Evolutionary conservation across 148 eudicot genomes (phyloP), one percentile per base, ranked within the genome.

Genomic region (Linanthus parryae): DNA sequence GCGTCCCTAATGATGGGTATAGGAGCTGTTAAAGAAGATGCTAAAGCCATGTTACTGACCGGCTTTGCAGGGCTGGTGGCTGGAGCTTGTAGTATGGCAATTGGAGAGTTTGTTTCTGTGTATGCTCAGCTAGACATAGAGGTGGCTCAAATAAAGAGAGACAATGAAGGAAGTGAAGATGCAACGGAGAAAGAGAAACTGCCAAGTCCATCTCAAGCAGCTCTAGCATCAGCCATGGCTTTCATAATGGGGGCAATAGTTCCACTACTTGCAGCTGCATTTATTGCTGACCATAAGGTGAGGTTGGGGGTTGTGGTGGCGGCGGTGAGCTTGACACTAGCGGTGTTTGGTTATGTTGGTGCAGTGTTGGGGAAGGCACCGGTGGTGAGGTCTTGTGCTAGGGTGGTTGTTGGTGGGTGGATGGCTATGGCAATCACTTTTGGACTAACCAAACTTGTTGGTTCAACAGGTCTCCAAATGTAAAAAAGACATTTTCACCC

Each of bases 381-480:
- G 7, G 47, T 44, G 11, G 37, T 58, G 4, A 68, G 64, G 57
- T 48, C 73, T 5, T 30, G 67, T 2, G 18, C 59, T 34, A 68
- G 78, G 57, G 70, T 73, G 43, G 33, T 73, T 37, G 33, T 64
- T 12, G 72, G 78, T 41, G 78, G 78, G 8, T 73, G 78, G 78
- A 36, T 73, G 33, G 73, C 73, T 27, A 73, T 73, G 78, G 78
- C 54, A 17, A 19, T 58, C 1, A 58, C 63, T 27, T 58, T 58
- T 48, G 63, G 63, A 10, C 48, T 58, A 37, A 58, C 54, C 19
- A 58, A 58, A 36, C 33, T 47, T 38, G 38, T 44, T 56, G 67
- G 61, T 29, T 61, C 25, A 24, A 51, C 21, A 30, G 64, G 30
- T 47, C 56, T 36, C 47, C 41, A 26, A 55, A n/a, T n/a, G n/a